phyloP scores from a whole-genome alignment of 768 basidiomycete genomes.

The Suillus cothurnatus region DNA sequence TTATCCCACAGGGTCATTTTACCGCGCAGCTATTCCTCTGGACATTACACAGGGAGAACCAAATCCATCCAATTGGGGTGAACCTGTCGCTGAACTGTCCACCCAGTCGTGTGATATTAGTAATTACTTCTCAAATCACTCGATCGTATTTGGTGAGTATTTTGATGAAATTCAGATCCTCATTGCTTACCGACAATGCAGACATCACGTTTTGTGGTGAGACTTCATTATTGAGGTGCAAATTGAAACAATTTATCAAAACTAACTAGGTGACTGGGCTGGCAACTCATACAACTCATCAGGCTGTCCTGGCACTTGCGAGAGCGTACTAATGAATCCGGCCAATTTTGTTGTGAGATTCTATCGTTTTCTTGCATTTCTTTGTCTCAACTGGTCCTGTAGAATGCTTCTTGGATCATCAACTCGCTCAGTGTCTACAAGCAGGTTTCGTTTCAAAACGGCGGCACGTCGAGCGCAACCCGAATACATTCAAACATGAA shows the following conservation, averaged over 20 bases:
- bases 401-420: conserved; percentile 85
- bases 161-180: conserved; percentile 6
- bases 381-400: conserved; percentile 12
- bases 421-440: conserved; percentile 77
- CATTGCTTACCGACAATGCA: conserved; percentile 32
- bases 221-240: conserved; percentile 18
- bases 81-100: conserved; percentile 62
- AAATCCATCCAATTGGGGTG: conserved; percentile 67
- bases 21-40: conserved; percentile 71
- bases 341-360: conserved; percentile 66
- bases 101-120: conserved; percentile 57
- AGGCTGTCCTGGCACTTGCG: conserved; percentile 75
- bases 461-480: conserved; percentile 28
- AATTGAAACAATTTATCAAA: conserved; percentile 10
- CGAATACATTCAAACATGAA: conserved; percentile 6
- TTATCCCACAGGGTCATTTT: conserved; percentile 68
- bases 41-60: conserved; percentile 67
- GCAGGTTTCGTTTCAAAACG: conserved; percentile 46
- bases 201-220: conserved; percentile 85
- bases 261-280: conserved; percentile 71
- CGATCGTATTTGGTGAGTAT: conserved; percentile 71
- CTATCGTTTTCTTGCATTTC: background rate
- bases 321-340: conserved; percentile 63
- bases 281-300: conserved; percentile 78
- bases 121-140: conserved; percentile 66